Evolutionary conservation across 495 filamentous ascomycete genomes (phyloP).

Genomic region (Xylaria acuta): DNA sequence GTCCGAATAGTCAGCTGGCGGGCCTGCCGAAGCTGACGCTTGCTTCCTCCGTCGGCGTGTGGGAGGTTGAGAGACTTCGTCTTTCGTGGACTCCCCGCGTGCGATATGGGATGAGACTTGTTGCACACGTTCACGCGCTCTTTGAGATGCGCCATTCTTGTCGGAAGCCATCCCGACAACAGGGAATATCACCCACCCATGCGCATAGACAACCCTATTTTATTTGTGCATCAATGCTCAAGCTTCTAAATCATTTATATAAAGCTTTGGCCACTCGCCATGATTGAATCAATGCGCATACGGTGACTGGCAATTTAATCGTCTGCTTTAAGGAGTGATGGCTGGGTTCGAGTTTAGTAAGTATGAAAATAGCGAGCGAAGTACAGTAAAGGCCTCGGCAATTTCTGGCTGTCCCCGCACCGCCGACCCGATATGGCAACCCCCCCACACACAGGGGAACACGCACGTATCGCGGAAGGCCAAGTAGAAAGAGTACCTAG

Average conservation of each 20-base stretch:
- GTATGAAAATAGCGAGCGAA: background rate
- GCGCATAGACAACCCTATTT: background rate
- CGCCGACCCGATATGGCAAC: background rate
- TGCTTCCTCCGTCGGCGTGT: slow-evolving; percentile 21
- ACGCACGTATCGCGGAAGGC: background rate
- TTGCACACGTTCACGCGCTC: slow-evolving; percentile 21
- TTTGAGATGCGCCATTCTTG: slow-evolving; percentile 4
- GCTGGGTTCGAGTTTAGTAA: background rate
- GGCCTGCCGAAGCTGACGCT: slow-evolving; percentile 36
- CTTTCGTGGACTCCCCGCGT: background rate
- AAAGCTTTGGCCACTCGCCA: background rate
- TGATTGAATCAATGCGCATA: background rate
- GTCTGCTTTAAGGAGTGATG: background rate
- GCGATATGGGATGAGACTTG: slow-evolving; percentile 23
- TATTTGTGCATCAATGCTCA: background rate
- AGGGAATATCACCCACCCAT: background rate
- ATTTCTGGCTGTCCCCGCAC: slow-evolving; percentile 16
- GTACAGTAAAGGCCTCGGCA: slow-evolving; percentile 3
- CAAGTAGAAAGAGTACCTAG: background rate
- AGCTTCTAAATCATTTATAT: background rate
- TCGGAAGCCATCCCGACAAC: slow-evolving; percentile 16
- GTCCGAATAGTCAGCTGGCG: slow-evolving; percentile 67
- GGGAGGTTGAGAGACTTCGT: slow-evolving; percentile 38
- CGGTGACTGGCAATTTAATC: no score
- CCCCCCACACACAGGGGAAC: background rate